Percentiles rank a stretch among this genome's conserved stretches.
Conservation (phyloP, 2,329 filamentous ascomycete genomes). For the Cladosporium sp. region DNA sequence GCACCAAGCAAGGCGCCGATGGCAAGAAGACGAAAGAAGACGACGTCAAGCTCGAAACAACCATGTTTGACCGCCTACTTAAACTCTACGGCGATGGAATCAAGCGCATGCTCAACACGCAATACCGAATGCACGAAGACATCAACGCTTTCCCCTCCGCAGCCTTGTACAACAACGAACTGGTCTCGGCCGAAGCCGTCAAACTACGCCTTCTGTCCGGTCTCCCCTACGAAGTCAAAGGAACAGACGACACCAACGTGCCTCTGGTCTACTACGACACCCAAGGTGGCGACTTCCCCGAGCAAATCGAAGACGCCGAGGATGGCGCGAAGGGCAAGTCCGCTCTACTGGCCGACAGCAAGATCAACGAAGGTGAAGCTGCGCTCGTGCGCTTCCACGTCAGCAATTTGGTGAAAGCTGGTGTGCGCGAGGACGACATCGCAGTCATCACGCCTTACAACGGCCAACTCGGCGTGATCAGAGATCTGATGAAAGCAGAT, state of each 20-base stretch:
- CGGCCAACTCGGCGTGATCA: conserved; percentile 79
- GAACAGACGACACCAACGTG: conserved; percentile 83
- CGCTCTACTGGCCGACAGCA: conserved; percentile 69
- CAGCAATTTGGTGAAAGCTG: conserved; percentile 70
- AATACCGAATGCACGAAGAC: conserved; percentile 95
- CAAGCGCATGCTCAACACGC: conserved; percentile 92
- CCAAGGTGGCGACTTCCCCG: conserved; percentile 76
- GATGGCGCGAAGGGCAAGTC: conserved; percentile 51
- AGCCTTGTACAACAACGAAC: conserved; percentile 78
- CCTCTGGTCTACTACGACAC: conserved; percentile 94
- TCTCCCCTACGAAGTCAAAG: conserved; percentile 72
- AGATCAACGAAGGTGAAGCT: conserved; percentile 90
- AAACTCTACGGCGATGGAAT: conserved; percentile 76
- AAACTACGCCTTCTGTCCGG: conserved; percentile 73
- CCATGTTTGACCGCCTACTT: conserved; percentile 87
- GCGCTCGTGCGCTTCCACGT: conserved; percentile 78
- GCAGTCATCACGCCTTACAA: conserved; percentile 96
- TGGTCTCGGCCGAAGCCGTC: conserved; percentile 79
- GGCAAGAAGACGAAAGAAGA: conserved; percentile 39
- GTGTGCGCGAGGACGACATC: conserved; percentile 79
- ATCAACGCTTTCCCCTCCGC: conserved; percentile 95
- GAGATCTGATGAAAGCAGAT: conserved; percentile 72
- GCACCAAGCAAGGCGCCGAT: conserved; percentile 42
- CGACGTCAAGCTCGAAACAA: conserved; percentile 67
- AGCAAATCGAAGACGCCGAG: conserved; percentile 76